Conservation (phyloP, 768 basidiomycete genomes). For the Neoboletus brunneissimus region DNA sequence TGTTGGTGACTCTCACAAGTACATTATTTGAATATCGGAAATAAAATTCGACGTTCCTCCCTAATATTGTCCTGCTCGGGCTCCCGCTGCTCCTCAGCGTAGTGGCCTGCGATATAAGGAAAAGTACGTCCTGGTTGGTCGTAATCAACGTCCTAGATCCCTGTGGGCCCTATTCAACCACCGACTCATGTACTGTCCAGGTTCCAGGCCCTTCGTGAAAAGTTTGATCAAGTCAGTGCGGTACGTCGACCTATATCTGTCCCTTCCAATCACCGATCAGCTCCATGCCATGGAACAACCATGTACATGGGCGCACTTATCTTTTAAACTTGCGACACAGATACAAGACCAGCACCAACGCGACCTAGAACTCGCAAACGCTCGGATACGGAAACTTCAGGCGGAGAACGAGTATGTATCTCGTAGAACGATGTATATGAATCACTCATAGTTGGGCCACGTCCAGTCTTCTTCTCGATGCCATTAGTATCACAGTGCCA, state of each 20-base stretch:
- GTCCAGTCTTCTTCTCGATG: slow-evolving; percentile 32
- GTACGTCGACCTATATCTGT: slow-evolving; percentile 17
- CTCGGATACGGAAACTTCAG: slow-evolving; percentile 29
- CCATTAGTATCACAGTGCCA: slow-evolving; percentile 33
- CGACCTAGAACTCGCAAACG: slow-evolving; percentile 28
- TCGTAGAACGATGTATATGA: background rate
- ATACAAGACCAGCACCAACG: slow-evolving; percentile 25
- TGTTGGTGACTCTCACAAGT: background rate
- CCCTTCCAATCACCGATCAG: background rate
- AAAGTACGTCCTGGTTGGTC: slow-evolving; percentile 20
- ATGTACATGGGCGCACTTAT: background rate
- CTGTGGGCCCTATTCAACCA: background rate
- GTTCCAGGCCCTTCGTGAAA: slow-evolving; percentile 32
- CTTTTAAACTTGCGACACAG: slow-evolving; percentile 1
- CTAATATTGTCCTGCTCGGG: background rate
- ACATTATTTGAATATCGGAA: background rate
- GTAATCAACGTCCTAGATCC: background rate
- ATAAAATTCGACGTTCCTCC: background rate
- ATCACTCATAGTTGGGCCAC: background rate
- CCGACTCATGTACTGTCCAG: slow-evolving; percentile 7
- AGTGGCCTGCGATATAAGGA: slow-evolving; percentile 31
- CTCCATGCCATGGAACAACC: background rate
- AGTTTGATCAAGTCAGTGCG: slow-evolving; percentile 32
- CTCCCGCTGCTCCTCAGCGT: slow-evolving; percentile 15
- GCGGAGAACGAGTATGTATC: slow-evolving; percentile 32